These are phyloP conservation scores for Irpex sp. DNA, from an alignment of 1,284 basidiomycete genomes.

Conservation along the genomic window DNA sequence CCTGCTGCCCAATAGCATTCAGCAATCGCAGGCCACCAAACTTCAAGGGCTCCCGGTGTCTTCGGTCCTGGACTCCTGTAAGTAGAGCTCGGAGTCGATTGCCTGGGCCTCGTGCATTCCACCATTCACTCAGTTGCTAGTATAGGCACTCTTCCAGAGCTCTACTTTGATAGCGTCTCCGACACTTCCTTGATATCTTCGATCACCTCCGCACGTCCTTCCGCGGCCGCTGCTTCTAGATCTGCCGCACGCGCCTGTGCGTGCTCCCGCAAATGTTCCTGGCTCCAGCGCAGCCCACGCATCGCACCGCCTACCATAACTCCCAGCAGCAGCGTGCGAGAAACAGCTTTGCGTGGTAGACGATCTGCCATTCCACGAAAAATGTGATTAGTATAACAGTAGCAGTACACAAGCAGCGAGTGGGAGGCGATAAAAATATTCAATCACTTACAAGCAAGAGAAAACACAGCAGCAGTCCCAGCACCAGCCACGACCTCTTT, in stretches of 20 bases:
- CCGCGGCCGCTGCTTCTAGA: constrained; percentile 16
- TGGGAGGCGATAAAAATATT: neutral
- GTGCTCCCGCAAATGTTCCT: constrained; percentile 31
- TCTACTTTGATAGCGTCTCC: neutral
- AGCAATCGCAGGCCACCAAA: neutral
- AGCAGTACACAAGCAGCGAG: constrained; percentile 5
- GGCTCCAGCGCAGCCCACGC: constrained; percentile 46
- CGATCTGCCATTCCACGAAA: constrained; percentile 60
- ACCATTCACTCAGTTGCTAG: neutral
- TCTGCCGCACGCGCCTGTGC: constrained; percentile 18
- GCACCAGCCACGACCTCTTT: constrained; percentile 63
- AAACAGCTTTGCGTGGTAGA: constrained; percentile 47
- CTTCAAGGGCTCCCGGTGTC: neutral
- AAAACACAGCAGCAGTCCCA: constrained; percentile 58
- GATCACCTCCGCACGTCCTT: constrained; percentile 16
- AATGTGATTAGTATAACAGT: neutral
- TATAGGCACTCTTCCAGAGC: neutral
- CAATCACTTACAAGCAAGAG: constrained; percentile 56
- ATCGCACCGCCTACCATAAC: constrained; percentile 49
- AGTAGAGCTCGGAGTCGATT: neutral
- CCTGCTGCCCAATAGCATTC: neutral
- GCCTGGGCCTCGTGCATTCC: too few species aligned
- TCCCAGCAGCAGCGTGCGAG: constrained; percentile 51
- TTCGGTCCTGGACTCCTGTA: neutral
- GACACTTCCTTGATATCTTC: constrained; percentile 5